Percentiles rank a stretch among this genome's conserved stretches.
phyloP scores from a whole-genome alignment of 495 filamentous ascomycete species.

The Neurospora intermedia region DNA sequence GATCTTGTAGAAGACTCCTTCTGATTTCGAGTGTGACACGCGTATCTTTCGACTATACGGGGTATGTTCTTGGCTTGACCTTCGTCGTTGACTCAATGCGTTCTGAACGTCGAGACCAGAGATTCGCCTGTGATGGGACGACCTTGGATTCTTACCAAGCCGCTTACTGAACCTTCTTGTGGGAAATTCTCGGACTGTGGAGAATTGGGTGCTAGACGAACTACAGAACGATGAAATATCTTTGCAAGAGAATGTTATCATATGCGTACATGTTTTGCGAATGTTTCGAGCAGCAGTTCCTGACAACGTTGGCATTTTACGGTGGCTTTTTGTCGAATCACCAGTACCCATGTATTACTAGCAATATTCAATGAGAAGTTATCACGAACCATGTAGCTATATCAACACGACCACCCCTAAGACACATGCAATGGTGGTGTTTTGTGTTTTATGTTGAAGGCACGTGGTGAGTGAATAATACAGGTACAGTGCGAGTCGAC shows the following conservation, averaged over 20 bases:
- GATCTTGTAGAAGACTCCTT: neutral
- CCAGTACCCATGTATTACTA: neutral
- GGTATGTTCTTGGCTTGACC: neutral
- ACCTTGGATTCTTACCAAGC: neutral
- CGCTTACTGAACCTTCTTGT: neutral
- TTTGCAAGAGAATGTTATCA: neutral
- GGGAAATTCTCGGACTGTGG: too few species aligned
- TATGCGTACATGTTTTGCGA: neutral
- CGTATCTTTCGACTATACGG: neutral
- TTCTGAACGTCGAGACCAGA: neutral
- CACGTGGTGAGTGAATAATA: neutral
- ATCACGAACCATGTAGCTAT: neutral
- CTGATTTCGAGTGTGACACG: neutral
- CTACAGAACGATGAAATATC: neutral
- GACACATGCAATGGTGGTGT: neutral
- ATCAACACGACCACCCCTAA: neutral
- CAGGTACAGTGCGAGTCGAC: neutral
- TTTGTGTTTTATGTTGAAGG: neutral
- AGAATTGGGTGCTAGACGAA: too few species aligned
- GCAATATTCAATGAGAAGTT: neutral
- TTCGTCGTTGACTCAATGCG: neutral
- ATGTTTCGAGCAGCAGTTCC: neutral
- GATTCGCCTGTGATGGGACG: neutral
- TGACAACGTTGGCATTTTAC: neutral
- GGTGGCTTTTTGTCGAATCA: neutral